Conservation (phyloP, 2,329 filamentous ascomycete species). For the Tympanopsis confertula region DNA sequence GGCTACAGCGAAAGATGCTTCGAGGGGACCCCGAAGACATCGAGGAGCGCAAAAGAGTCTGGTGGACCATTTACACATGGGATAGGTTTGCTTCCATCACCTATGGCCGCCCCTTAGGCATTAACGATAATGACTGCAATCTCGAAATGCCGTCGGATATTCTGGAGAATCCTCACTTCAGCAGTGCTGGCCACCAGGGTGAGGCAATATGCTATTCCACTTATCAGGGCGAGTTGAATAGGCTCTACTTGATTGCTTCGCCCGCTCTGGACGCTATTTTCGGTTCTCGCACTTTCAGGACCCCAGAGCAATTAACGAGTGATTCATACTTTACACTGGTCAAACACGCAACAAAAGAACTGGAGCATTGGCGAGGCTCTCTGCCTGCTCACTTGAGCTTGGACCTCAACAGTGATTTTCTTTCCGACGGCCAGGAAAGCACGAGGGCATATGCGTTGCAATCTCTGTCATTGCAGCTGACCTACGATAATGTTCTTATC, state of each 20-base stretch:
- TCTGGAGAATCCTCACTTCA: conserved; percentile 16
- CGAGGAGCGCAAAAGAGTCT: conserved; percentile 23
- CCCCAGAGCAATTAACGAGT: conserved; percentile 3
- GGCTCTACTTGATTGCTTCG: conserved; percentile 15
- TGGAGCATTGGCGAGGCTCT: conserved; percentile 11
- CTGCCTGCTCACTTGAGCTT: conserved; percentile 12
- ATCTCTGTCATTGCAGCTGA: conserved; percentile 26
- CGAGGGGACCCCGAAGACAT: conserved; percentile 10
- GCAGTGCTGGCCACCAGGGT: not conserved
- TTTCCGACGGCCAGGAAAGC: conserved; percentile 4
- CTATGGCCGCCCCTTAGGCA: conserved; percentile 25
- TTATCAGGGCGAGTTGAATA: conserved; percentile 14
- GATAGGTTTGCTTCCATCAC: conserved; percentile 26
- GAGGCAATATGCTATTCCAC: conserved; percentile 8
- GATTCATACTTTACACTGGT: conserved; percentile 9
- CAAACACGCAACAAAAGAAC: conserved; percentile 7
- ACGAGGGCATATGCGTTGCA: conserved; percentile 16
- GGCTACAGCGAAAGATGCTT: conserved; percentile 16
- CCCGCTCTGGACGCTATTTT: conserved; percentile 16
- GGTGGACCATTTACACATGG: conserved; percentile 29
- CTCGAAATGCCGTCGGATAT: conserved; percentile 19
- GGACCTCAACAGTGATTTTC: conserved; percentile 9
- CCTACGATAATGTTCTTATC: conserved; percentile 28
- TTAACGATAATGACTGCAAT: conserved; percentile 26
- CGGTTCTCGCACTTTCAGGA: conserved; percentile 7